A percentile compares a stretch with the other conserved stretches of the same genome.
phyloP scores from a whole-genome alignment of 768 basidiomycete genomes.

The Suillus subalutaceus region DNA sequence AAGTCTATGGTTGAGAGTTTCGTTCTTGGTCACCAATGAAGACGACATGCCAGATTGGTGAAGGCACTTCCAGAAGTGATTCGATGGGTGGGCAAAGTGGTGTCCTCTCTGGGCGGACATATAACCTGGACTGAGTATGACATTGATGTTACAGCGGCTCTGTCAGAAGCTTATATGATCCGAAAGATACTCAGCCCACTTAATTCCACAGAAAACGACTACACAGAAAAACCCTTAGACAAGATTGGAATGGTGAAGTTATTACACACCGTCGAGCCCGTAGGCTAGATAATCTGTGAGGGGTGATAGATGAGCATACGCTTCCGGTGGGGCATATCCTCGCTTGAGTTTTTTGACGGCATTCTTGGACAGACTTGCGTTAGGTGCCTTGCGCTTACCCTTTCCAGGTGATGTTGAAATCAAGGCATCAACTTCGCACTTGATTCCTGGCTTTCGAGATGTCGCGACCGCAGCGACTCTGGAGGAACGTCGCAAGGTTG shows the following conservation, averaged over 20 bases:
- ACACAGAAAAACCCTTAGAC: not conserved
- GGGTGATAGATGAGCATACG: conserved; percentile 51
- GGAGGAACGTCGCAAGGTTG: not conserved
- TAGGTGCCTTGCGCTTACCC: not conserved
- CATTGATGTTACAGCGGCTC: not conserved
- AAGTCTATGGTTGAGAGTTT: not conserved
- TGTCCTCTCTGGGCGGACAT: conserved; percentile 71
- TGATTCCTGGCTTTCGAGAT: not conserved
- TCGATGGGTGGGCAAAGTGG: conserved; percentile 79
- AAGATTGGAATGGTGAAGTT: not conserved
- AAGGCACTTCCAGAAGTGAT: conserved; percentile 83
- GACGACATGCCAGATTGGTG: conserved; percentile 55
- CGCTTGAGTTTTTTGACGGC: conserved; percentile 38
- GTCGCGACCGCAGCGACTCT: not conserved
- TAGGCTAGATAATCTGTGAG: conserved; percentile 55
- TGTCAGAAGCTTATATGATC: not conserved
- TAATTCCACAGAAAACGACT: conserved; percentile 89
- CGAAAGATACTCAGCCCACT: conserved; percentile 45
- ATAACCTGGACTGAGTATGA: conserved; percentile 58
- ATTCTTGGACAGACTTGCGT: not conserved
- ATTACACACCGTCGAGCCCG: conserved; percentile 57
- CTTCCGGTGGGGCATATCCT: conserved; percentile 53
- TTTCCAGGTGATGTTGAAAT: not conserved
- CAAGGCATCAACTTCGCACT: not conserved
- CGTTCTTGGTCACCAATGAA: not conserved